Base-by-base conservation (phyloP, 192 early-diverging fungal species). In the Radiomyces spectabilis region DNA sequence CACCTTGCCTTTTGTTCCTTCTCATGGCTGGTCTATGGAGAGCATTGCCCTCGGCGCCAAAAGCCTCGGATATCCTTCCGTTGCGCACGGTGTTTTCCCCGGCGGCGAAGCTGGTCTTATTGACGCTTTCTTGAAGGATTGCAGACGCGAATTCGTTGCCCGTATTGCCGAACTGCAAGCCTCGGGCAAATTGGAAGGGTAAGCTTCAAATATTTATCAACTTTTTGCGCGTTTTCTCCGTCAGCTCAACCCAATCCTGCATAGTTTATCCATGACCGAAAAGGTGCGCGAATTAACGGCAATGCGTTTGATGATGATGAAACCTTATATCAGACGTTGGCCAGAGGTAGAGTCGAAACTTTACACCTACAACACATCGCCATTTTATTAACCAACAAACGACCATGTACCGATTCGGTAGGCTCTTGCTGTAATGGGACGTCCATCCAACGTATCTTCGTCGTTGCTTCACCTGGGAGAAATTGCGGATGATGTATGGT, bases 401-500 rank as follows among this genome's bases (percentile, higher is more conserved):
- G n/a, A n/a, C n/a, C n/a, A n/a, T n/a, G n/a, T n/a, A n/a, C n/a
- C n/a, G n/a, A n/a, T n/a, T n/a, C n/a, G n/a, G n/a, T n/a, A n/a
- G 61, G 87, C 86, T 3, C 65, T 83, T 2, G 78, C 87, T 5
- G 57, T 95, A 13, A 76, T 95, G 78, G 85, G 84, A 1, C 84
- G 82, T 48, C 94, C 94, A 4, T 74, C 75, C 47, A 92, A 94
- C 58, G 66, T 87, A 2, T 59, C 82, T 1, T 65, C 79, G 65
- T 81, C 92, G 1, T 52, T 89, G 47, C 53, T 66, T 10, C 78
- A 90, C n/a, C 61, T 97, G 22, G 70, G 57, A 12, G 72, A 76
- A 33, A 73, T 95, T 34, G 79, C 87, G 0, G 89, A 93, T 59
- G 87, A 91, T 42, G 87, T 97, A 47, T 94, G 89, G 88, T 83